Base-by-base conservation (phyloP, 441 rosid genomes). In the Corymbia citriodora region DNA sequence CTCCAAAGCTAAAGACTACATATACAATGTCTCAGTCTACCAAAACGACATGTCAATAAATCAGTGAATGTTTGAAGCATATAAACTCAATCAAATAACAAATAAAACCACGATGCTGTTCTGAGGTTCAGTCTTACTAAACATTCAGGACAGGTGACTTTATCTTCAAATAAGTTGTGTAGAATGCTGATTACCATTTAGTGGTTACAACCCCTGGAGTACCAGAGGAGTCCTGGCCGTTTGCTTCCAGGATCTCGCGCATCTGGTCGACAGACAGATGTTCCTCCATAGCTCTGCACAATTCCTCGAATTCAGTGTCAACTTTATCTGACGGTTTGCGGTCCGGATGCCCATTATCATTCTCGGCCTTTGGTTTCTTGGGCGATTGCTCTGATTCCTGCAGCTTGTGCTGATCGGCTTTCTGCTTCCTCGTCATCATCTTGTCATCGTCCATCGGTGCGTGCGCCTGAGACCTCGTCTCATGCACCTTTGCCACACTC, bases 381-480 rank as follows among this genome's bases (percentile, higher is more conserved):
- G 94, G 97, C 45, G 96, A 92, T 48, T 95, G 96, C 89, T 93
- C 96, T 23, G 93, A 92, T 89, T 97, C 97, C 40, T 93, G 94
- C 57, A 92, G 92, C 88, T 92, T 93, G 93, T 91, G 95, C 91
- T 79, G 85, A 23, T 95, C 97, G 21, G 97, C 98, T 89, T 97
- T 97, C 92, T 96, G 97, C 95, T 96, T 98, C 93, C 97, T 93
- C 54, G 96, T 94, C 96, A 92, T 95, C 61, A 94, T 92, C 93
- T 93, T 96, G 52, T 94, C 96, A 14, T 97, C 98, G 31, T 95
- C 96, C 14, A 92, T 91, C 40, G 96, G 91, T 61, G 91, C 88
- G 88, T 93, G 96, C 6, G 92, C 92, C 88, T 94, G 96, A 72
- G 98, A 95, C 92, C 98, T 96, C 25, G 95, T 96, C 91, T 97